Conservation (phyloP, 2,329 filamentous ascomycete species). For the Fonsecaea pugnacius region DNA sequence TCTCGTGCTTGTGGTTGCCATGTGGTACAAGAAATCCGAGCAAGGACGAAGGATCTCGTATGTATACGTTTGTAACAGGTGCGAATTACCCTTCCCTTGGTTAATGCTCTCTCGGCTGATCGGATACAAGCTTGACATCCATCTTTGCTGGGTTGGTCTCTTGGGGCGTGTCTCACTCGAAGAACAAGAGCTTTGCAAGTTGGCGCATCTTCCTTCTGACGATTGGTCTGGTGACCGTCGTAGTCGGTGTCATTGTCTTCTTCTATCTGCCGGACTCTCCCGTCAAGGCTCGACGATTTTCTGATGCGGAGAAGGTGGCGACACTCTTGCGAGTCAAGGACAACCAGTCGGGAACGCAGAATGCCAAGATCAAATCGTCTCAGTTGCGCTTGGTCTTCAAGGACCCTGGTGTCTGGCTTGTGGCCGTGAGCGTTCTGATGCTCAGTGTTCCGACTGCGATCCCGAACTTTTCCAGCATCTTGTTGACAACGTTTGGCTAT, state of each 20-base stretch:
- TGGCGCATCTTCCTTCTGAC: slow-evolving; percentile 50
- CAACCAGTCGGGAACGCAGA: slow-evolving; percentile 58
- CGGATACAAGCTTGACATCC: slow-evolving; percentile 45
- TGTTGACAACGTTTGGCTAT: slow-evolving; percentile 52
- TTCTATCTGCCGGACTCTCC: slow-evolving; percentile 50
- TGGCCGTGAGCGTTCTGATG: slow-evolving; percentile 28
- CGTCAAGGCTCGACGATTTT: slow-evolving; percentile 46
- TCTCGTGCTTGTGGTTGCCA: slow-evolving; percentile 57
- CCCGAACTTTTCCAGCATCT: slow-evolving; percentile 51
- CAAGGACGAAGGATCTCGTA: slow-evolving; percentile 39
- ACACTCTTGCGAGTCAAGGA: slow-evolving; percentile 51
- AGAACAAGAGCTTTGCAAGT: slow-evolving; percentile 33
- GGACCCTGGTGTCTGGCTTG: slow-evolving; percentile 58
- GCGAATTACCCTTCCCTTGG: neutral
- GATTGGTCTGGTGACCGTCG: slow-evolving; percentile 51
- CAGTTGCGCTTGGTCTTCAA: slow-evolving; percentile 53
- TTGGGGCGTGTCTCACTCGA: slow-evolving; percentile 39
- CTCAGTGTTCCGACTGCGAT: slow-evolving; percentile 37
- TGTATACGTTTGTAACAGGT: slow-evolving; percentile 38
- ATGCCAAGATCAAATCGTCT: slow-evolving; percentile 54
- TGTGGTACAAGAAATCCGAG: slow-evolving; percentile 56
- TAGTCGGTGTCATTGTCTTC: slow-evolving; percentile 46
- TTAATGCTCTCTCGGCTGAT: slow-evolving; percentile 39
- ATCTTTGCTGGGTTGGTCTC: slow-evolving; percentile 54
- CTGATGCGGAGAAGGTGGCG: slow-evolving; percentile 46